Conservation (phyloP, 2,329 filamentous ascomycete species). For the Hymenoscyphus scutula region DNA sequence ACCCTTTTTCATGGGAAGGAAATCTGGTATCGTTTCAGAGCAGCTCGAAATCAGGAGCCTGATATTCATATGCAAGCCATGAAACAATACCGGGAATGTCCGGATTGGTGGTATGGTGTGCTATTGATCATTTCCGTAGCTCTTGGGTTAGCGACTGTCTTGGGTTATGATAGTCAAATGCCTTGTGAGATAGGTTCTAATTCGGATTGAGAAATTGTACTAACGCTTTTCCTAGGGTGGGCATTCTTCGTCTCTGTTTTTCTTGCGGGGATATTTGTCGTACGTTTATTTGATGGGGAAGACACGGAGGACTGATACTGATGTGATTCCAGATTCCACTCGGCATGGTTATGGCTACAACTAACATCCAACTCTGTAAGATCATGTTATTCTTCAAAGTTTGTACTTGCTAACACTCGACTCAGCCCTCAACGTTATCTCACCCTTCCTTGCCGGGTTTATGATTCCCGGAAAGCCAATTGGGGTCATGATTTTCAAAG, state of each 20-base stretch:
- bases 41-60: conserved; percentile 39
- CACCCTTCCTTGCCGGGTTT: conserved; percentile 70
- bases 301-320: neutral
- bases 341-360: conserved; percentile 67
- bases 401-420: neutral
- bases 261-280: conserved; percentile 59
- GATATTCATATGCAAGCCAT: conserved; percentile 56
- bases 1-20: conserved; percentile 64
- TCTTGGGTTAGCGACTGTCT: conserved; percentile 44
- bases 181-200: conserved; percentile 27
- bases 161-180: conserved; percentile 53
- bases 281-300: conserved; percentile 7
- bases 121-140: conserved; percentile 48
- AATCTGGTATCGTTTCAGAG: conserved; percentile 49
- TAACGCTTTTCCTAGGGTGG: conserved; percentile 29
- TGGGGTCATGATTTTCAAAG: conserved; percentile 77
- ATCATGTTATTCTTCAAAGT: neutral
- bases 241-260: conserved; percentile 35
- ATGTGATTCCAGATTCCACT: conserved; percentile 49
- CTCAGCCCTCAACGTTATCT: conserved; percentile 64
- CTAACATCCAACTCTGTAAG: conserved; percentile 58
- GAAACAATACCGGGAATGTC: conserved; percentile 52
- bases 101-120: conserved; percentile 57
- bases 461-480: conserved; percentile 65
- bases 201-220: too few relatives aligned